Base-by-base conservation (phyloP, 2,329 filamentous ascomycete species). In the Chalaropsis thielavioides region DNA sequence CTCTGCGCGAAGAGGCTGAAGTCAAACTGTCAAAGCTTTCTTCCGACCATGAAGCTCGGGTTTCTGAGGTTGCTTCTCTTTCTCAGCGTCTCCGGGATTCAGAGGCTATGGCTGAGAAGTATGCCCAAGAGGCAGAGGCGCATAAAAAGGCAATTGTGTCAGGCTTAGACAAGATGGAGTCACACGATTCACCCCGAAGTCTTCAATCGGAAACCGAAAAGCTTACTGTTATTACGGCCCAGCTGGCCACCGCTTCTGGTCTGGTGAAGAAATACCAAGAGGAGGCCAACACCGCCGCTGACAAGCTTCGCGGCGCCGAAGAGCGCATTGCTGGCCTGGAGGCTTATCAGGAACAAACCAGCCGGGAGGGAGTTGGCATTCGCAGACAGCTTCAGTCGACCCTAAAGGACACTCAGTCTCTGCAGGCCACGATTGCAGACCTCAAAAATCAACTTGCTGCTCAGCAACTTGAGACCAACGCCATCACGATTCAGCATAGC, bases 321-420 rank as follows among this genome's bases (percentile, higher is more conserved):
- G 95, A 97, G 77, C 86, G 94, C 51, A 97, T 99, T 73, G 95
- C 94, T 4, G 94, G 94, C 6, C 81, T 99, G 2, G 94, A 99
- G 74, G 90, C 91, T 35, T 97, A 97, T 74, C 94, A 99, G 75
- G 94, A 99, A 73, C 94, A 99, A 75, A 88, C 92, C 3, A 97
- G 92, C 74, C 84, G 94, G 56, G 95, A 99, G 74, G 91, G 91
- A 61, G 85, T 99, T 64, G 84, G 86, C 43, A 90, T 97, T 69
- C 85, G 94, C 64, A 87, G 94, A 72, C 92, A 97, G 72, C 81
- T 99, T 63, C 94, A 97, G 73, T 81, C 85, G 31, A 85, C 89
- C 3, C 80, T 96, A 73, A 87, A 87, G 69, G 92, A 99, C 66
- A 85, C 87, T 15, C 91, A 96, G 73, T 80, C 83, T n/a, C 79